A percentile compares a stretch with the other conserved stretches of the same genome.
Conservation (phyloP, 2,329 filamentous ascomycete genomes). For the Cordyceps fumosorosea region DNA sequence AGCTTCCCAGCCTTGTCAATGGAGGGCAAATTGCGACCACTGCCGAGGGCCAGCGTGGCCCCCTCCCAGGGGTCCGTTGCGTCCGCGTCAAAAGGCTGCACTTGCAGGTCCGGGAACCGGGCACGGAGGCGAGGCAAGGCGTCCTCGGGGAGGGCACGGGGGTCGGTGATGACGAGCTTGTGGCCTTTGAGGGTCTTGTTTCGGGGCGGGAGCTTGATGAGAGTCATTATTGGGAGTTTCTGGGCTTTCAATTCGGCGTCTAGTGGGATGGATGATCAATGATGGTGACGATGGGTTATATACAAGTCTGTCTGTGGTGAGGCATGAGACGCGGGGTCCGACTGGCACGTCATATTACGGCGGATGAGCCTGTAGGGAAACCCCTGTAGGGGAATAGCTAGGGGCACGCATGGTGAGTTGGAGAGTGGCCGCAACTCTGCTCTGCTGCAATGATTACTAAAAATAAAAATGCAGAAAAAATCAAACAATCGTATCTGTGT, state of each 20-base stretch:
- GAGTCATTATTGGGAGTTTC: conserved; percentile 4
- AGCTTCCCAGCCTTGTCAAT: conserved; percentile 39
- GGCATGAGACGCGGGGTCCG: too few species aligned
- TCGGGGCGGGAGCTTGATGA: background rate
- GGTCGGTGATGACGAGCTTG: conserved; percentile 38
- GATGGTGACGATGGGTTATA: background rate
- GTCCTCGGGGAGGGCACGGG: conserved; percentile 24
- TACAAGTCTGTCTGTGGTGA: too few species aligned
- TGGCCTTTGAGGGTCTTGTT: conserved; percentile 41
- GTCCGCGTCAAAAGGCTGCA: conserved; percentile 30
- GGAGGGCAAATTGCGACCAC: conserved; percentile 34
- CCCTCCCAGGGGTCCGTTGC: conserved; percentile 30
- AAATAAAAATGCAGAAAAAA: too few species aligned
- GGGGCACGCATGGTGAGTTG: too few species aligned
- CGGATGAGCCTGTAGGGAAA: background rate
- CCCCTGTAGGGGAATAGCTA: too few species aligned
- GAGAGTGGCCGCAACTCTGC: too few species aligned
- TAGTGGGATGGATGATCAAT: too few species aligned
- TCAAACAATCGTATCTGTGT: too few species aligned
- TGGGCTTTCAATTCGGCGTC: too few species aligned
- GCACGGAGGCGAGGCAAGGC: conserved; percentile 31
- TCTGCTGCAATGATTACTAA: too few species aligned
- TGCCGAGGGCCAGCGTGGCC: conserved; percentile 43
- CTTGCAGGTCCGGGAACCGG: conserved; percentile 38
- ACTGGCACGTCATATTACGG: background rate